These are phyloP conservation scores for Cladophialophora carrionii DNA, from an alignment of 2,329 filamentous ascomycete genomes.

Conservation along the genomic window DNA sequence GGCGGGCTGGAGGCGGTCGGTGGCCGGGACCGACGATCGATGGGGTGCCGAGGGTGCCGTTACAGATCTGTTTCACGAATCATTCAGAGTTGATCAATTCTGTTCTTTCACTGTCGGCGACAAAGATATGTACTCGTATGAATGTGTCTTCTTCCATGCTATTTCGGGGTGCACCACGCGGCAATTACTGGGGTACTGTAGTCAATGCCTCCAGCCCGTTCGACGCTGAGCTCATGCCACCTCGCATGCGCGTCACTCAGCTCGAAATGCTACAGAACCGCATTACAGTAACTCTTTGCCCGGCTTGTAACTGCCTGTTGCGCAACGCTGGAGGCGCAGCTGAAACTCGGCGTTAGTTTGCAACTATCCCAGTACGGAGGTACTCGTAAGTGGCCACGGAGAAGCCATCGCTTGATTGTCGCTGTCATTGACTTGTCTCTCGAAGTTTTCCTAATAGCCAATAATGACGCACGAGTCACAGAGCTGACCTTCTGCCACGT, in stretches of 20 bases:
- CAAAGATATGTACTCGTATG: not conserved
- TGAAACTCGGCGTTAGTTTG: slow-evolving; percentile 9
- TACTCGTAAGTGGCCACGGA: not conserved
- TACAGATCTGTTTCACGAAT: not conserved
- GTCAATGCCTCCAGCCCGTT: not conserved
- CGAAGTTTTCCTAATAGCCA: too few relatives aligned
- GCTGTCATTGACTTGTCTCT: not conserved
- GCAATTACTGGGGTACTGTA: not conserved
- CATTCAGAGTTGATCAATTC: too few relatives aligned
- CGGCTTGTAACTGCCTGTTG: slow-evolving; percentile 12
- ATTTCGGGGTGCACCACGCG: not conserved
- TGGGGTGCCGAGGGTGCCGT: not conserved
- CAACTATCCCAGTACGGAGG: not conserved
- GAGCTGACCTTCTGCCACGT: not conserved
- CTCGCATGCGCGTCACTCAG: not conserved
- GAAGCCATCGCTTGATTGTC: not conserved
- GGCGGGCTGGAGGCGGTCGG: too few relatives aligned
- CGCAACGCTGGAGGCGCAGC: slow-evolving; percentile 21
- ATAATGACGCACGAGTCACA: too few relatives aligned
- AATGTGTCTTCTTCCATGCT: not conserved
- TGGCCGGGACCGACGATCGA: too few relatives aligned
- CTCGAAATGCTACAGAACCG: not conserved
- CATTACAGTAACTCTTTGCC: not conserved
- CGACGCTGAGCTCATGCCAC: not conserved
- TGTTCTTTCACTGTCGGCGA: not conserved